Percentiles rank a stretch among this genome's conserved stretches.
Evolutionary conservation across 305 asterid genomes (phyloP).

Genomic region (Fraxinus floribunda): DNA sequence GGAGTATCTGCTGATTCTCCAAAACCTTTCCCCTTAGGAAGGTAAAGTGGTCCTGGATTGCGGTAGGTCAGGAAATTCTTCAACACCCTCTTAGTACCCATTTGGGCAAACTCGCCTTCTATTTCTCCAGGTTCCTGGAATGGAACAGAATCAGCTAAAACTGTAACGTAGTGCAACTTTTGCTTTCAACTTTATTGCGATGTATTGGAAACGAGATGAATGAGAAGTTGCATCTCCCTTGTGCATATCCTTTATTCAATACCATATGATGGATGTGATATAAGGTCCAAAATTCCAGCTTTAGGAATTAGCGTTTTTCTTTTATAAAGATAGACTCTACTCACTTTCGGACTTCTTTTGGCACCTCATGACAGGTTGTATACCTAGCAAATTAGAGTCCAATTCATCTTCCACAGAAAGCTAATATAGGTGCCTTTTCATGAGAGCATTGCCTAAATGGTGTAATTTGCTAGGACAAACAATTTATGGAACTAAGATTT

Average conservation of each 20-base stretch:
- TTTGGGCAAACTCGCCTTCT: background rate
- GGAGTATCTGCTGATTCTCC: background rate
- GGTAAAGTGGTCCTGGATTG: background rate
- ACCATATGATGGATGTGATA: too few relatives aligned
- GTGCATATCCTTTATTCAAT: too few relatives aligned
- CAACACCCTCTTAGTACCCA: background rate
- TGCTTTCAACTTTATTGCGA: too few relatives aligned
- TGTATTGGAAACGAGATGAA: too few relatives aligned
- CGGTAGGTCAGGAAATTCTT: background rate
- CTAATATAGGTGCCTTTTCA: background rate
- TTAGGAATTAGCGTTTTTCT: background rate
- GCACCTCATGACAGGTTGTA: background rate
- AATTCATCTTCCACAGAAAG: constrained; percentile 18
- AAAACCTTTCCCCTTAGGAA: background rate
- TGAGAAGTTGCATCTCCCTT: too few relatives aligned
- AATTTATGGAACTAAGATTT: background rate
- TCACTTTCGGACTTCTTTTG: background rate
- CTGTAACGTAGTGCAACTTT: too few relatives aligned
- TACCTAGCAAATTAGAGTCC: constrained; percentile 12
- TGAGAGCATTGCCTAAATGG: background rate
- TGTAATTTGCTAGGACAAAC: background rate
- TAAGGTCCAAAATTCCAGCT: too few relatives aligned
- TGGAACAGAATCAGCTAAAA: background rate
- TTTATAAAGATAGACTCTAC: background rate
- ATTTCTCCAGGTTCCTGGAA: background rate